A percentile compares a stretch with the other conserved stretches of the same genome.
These are phyloP conservation scores for Globisporangium takayamanum DNA, from an alignment of 352 stramenopile species.

Conservation along the genomic window DNA sequence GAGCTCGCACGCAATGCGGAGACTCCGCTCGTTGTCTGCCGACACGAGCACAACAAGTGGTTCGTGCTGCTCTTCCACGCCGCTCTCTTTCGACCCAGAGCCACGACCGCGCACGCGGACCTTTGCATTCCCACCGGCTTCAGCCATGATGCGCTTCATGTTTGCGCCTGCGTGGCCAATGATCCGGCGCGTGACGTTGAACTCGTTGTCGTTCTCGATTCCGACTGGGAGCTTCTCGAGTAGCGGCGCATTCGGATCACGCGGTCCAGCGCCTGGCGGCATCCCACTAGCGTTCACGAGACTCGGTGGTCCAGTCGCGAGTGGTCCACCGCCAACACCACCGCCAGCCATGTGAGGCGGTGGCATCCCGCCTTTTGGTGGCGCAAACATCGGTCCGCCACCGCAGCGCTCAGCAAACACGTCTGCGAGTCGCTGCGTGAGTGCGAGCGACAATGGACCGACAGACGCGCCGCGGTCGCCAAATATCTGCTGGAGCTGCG, in stretches of 20 bases:
- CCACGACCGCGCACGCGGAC: slow-evolving; percentile 80
- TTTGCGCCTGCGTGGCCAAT: slow-evolving; percentile 73
- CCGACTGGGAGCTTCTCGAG: slow-evolving; percentile 76
- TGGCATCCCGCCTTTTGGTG: slow-evolving; percentile 22
- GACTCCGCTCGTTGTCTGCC: slow-evolving; percentile 81
- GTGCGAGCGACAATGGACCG: slow-evolving; percentile 50
- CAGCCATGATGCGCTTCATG: slow-evolving; percentile 85
- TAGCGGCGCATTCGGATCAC: slow-evolving; percentile 24
- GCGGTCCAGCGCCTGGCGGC: neutral
- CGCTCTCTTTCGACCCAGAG: slow-evolving; percentile 72
- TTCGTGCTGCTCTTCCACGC: slow-evolving; percentile 61
- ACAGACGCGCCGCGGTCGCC: slow-evolving; percentile 52
- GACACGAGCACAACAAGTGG: slow-evolving; percentile 82
- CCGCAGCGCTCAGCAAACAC: slow-evolving; percentile 66
- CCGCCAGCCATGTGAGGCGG: slow-evolving; percentile 14
- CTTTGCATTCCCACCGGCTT: slow-evolving; percentile 74
- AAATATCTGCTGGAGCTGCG: slow-evolving; percentile 62
- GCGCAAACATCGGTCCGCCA: slow-evolving; percentile 25
- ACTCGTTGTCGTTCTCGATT: slow-evolving; percentile 84
- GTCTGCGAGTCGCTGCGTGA: slow-evolving; percentile 67
- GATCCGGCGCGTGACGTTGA: slow-evolving; percentile 78
- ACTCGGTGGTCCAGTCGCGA: no score
- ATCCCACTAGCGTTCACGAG: neutral
- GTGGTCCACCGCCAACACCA: neutral
- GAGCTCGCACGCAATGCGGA: slow-evolving; percentile 67